Conservation (phyloP, 2,329 filamentous ascomycete genomes). For the Escovopsis sp. region DNA sequence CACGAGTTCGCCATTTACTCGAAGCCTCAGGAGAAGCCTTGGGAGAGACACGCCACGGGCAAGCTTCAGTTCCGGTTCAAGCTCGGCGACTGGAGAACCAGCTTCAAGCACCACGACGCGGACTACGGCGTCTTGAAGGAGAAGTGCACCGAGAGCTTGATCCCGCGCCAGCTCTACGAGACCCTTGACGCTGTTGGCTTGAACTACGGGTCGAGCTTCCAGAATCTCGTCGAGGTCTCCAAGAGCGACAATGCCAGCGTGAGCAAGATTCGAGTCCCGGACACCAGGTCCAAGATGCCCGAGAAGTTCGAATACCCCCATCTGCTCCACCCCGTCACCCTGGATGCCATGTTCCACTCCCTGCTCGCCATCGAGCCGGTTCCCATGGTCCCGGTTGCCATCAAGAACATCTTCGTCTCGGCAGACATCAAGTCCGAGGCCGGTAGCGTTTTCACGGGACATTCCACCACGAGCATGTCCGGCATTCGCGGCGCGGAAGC, state of each 20-base stretch:
- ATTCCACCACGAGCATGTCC: constrained; percentile 22
- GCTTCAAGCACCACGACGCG: constrained; percentile 10
- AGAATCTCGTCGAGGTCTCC: constrained; percentile 26
- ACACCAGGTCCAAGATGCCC: constrained; percentile 39
- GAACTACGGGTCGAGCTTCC: constrained; percentile 36
- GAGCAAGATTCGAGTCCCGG: constrained; percentile 27
- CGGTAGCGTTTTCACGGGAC: constrained; percentile 23
- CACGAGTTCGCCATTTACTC: constrained; percentile 32
- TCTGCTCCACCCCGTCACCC: constrained; percentile 41
- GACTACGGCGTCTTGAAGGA: constrained; percentile 12
- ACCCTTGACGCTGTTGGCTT: constrained; percentile 34
- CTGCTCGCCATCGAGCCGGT: constrained; percentile 29
- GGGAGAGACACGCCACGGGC: constrained; percentile 30
- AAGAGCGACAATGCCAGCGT: constrained; percentile 21
- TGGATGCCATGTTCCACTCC: constrained; percentile 42
- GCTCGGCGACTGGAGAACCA: constrained; percentile 7
- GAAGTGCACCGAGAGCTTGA: constrained; percentile 19
- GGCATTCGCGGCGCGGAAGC: constrained; percentile 26
- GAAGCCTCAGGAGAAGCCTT: constrained; percentile 23
- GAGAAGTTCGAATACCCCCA: constrained; percentile 37
- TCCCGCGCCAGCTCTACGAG: constrained; percentile 35
- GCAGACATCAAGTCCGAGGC: constrained; percentile 20
- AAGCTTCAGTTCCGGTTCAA: constrained; percentile 16
- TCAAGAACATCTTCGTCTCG: constrained; percentile 32
- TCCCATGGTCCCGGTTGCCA: constrained; percentile 35